Percentiles rank a stretch among this genome's conserved stretches.
Evolutionary conservation across 2,329 filamentous ascomycete genomes (phyloP).

Genomic region (Paecilomyces sp.): DNA sequence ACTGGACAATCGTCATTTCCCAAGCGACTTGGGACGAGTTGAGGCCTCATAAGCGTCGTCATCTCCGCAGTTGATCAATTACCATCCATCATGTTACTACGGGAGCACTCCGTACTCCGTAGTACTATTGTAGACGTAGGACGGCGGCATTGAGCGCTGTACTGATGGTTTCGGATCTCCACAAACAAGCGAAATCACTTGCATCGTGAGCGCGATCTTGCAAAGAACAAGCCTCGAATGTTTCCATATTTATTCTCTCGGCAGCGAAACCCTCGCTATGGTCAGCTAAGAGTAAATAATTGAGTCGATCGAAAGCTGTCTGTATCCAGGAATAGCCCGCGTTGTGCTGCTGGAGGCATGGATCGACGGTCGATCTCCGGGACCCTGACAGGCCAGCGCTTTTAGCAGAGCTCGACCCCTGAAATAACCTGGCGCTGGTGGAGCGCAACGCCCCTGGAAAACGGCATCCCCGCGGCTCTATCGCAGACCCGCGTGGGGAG

Average conservation of each 20-base stretch:
- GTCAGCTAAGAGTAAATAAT: not conserved
- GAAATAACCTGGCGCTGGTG: not conserved
- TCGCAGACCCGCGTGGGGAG: not conserved
- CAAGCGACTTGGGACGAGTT: not conserved
- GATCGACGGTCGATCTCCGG: not conserved
- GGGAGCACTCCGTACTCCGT: no score
- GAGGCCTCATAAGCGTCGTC: not conserved
- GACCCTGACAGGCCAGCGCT: not conserved
- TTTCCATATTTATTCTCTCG: not conserved
- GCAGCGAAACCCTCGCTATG: not conserved
- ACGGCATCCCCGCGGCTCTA: not conserved
- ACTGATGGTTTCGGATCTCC: not conserved
- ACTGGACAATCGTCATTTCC: no score
- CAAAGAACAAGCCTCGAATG: not conserved
- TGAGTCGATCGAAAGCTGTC: not conserved
- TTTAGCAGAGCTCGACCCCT: not conserved
- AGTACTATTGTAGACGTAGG: not conserved
- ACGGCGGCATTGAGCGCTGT: not conserved
- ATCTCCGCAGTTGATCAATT: not conserved
- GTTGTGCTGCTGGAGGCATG: not conserved
- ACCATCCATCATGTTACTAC: no score
- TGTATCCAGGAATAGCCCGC: not conserved
- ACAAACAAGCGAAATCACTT: not conserved
- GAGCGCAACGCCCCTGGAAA: not conserved
- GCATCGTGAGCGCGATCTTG: not conserved